Conservation (phyloP, 495 filamentous ascomycete species). For the Penicillium alfredii region DNA sequence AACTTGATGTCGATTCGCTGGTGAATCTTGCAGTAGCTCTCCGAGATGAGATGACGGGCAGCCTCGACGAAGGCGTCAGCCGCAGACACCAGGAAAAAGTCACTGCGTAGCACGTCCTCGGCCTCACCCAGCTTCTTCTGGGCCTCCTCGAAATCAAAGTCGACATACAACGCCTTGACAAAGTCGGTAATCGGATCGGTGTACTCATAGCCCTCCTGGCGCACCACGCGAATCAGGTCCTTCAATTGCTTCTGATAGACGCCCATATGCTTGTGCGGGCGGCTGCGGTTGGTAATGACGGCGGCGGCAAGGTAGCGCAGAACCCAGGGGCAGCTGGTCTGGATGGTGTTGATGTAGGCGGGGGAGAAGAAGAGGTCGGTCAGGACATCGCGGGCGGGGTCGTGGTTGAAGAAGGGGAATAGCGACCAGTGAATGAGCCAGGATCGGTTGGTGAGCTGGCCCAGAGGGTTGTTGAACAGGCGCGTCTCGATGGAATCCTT, state of each 20-base stretch:
- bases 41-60: conserved; percentile 91
- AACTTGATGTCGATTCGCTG: conserved; percentile 94
- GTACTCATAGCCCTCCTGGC: conserved; percentile 97
- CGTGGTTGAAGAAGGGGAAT: conserved; percentile 98
- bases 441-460: conserved; percentile 87
- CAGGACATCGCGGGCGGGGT: conserved; percentile 79
- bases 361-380: conserved; percentile 96
- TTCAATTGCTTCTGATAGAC: conserved; percentile 97
- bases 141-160: conserved; percentile 98
- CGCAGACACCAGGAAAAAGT: conserved; percentile 88
- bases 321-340: conserved; percentile 96
- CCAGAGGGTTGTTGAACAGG: conserved; percentile 91
- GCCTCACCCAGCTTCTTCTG: conserved; percentile 87
- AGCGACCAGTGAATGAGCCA: conserved; percentile 98
- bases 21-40: conserved; percentile 99
- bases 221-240: conserved; percentile 87
- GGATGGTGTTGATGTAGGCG: conserved; percentile 97
- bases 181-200: conserved; percentile 92
- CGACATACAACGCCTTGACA: conserved; percentile 90
- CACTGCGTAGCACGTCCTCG: conserved; percentile 82
- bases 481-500: conserved; percentile 88
- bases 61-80: conserved; percentile 90
- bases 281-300: conserved; percentile 89
- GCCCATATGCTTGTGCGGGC: conserved; percentile 68
- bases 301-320: conserved; percentile 90